Base-by-base conservation (phyloP, 1,284 basidiomycete genomes). In the Pascua sp. region DNA sequence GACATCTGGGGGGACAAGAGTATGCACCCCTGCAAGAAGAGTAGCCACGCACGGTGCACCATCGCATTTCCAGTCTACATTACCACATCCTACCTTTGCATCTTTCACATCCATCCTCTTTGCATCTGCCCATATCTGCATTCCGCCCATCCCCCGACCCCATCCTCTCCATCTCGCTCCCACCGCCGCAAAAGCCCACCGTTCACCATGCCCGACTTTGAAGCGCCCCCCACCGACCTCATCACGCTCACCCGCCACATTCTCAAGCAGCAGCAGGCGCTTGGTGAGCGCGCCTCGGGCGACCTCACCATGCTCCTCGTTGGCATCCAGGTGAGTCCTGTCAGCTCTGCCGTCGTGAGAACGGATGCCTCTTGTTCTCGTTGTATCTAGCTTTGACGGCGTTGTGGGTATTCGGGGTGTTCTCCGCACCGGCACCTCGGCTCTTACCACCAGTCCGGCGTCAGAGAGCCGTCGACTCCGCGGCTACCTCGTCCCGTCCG, bases 301-400 rank as follows among this genome's bases (percentile, higher is more conserved):
- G 96, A 98, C 80, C 81, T 98, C 56, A 98, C 96, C 15, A 80
- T 98, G 62, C 83, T 99, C 57, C 84, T 98, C 64, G 94, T 87
- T 61, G 94, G 93, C 54, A 96, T 99, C 73, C 93, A 97, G 78
- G 89, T 93, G 64, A 51, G 60, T 57, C 16, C 5, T 16, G 8
- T 16, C 41, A 4, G 12, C 41, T 8, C 41, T 11, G 41, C 41
- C 41, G 12, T 42, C 11, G 12, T 8, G 4, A 16, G 11, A 17
- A 32, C 24, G 4, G 4, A 32, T 32, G 7, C 24, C 24, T 32
- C 24, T 32, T 32, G 24, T 32, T 32, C 24, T 7, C 24, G 4
- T 32, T 32, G 24, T 32, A 32, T 32, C 44, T 32, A 47, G n/a
- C 45, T n/a, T 24, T 17, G 16, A 24, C 32, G 15, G 32, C 9